Percentiles rank a stretch among this genome's conserved stretches.
Conservation (phyloP, 108 stramenopile species). For the Schizochytrium sp. region DNA sequence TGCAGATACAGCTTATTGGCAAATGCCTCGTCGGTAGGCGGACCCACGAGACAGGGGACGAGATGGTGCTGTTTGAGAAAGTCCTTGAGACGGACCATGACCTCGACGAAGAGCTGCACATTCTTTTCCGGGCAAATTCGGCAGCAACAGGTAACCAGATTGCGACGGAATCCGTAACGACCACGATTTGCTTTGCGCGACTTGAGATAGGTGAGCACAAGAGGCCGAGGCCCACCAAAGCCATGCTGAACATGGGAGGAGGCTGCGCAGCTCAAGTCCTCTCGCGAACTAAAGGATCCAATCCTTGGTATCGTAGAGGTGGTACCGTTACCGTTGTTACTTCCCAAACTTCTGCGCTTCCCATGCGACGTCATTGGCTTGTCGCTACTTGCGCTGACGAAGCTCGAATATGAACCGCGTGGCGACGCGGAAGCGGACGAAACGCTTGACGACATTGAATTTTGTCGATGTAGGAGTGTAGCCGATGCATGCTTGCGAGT, state of each 20-base stretch:
- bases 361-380: too few species aligned
- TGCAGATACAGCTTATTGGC: not conserved
- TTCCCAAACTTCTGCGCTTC: too few species aligned
- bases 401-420: too few species aligned
- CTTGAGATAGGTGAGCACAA: not conserved
- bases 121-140: constrained; percentile 1
- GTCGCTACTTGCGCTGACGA: too few species aligned
- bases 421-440: too few species aligned
- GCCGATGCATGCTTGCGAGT: too few species aligned
- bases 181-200: not conserved
- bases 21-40: not conserved
- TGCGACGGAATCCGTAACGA: not conserved
- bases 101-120: not conserved
- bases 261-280: not conserved
- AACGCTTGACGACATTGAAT: too few species aligned
- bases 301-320: not conserved
- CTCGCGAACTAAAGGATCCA: not conserved
- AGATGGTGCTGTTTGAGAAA: not conserved
- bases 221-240: not conserved
- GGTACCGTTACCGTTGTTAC: not conserved
- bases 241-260: not conserved
- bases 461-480: too few species aligned
- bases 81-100: not conserved
- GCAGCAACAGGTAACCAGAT: not conserved
- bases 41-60: not conserved